phyloP scores from a whole-genome alignment of 1,139 yeast genomes.

The Spathaspora sp. region DNA sequence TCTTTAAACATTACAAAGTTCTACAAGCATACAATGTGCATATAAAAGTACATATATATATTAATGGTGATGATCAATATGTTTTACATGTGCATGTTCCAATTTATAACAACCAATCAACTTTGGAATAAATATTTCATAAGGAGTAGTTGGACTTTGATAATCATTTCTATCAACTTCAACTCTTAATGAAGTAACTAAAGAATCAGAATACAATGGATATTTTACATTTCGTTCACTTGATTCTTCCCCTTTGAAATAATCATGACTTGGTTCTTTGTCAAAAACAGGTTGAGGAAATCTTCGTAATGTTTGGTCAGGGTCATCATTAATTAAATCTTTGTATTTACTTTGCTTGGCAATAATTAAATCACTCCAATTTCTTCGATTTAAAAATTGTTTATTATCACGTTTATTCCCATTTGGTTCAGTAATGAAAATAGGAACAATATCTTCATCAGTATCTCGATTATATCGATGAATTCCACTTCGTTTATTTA shows the following conservation, averaged over 20 bases:
- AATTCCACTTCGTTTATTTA: constrained; percentile 61
- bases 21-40: not conserved
- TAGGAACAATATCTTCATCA: constrained; percentile 77
- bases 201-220: constrained; percentile 55
- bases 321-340: constrained; percentile 15
- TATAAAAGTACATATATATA: not conserved
- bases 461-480: constrained; percentile 66
- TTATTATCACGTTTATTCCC: constrained; percentile 54
- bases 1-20: not conserved
- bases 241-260: constrained; percentile 10
- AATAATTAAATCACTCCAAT: constrained; percentile 58
- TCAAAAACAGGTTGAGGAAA: constrained; percentile 31
- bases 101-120: constrained; percentile 38
- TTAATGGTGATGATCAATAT: constrained; percentile 14
- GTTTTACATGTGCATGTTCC: constrained; percentile 36
- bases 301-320: constrained; percentile 15
- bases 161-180: constrained; percentile 58
- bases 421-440: constrained; percentile 64
- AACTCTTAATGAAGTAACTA: constrained; percentile 70
- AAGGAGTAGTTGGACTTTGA: constrained; percentile 58
- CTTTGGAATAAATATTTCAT: constrained; percentile 71
- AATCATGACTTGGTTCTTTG: constrained; percentile 9
- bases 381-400: constrained; percentile 73
- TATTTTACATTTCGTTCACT: constrained; percentile 36
- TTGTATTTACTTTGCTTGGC: constrained; percentile 37